A percentile compares a stretch with the other conserved stretches of the same genome.
Conservation (phyloP, 495 filamentous ascomycete genomes). For the Penicillium waksmanii region DNA sequence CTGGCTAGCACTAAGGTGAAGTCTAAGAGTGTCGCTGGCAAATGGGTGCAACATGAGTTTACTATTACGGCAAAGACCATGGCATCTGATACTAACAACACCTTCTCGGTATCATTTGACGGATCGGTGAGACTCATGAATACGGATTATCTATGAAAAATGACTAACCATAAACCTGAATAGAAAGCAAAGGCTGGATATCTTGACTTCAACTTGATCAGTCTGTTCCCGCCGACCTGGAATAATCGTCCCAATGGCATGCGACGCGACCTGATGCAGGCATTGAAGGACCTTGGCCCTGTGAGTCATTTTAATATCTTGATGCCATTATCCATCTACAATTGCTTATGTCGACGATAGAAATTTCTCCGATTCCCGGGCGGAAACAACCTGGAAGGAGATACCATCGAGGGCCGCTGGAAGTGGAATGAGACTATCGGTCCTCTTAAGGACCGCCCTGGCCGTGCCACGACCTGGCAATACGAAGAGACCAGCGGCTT, state of each 20-base stretch:
- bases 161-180: background rate
- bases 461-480: constrained; percentile 62
- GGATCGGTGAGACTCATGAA: constrained; percentile 32
- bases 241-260: constrained; percentile 62
- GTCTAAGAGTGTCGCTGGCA: constrained; percentile 30
- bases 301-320: constrained; percentile 13
- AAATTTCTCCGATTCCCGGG: constrained; percentile 67
- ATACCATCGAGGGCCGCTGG: constrained; percentile 57
- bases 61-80: constrained; percentile 36
- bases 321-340: background rate
- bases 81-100: constrained; percentile 64
- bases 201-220: constrained; percentile 69
- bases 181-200: constrained; percentile 47
- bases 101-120: constrained; percentile 64
- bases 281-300: constrained; percentile 52
- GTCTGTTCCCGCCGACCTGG: constrained; percentile 69
- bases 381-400: constrained; percentile 68
- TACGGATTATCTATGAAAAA: background rate
- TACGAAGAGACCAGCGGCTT: constrained; percentile 63
- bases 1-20: constrained; percentile 33
- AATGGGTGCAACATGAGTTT: constrained; percentile 41
- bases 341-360: constrained; percentile 26
- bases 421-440: constrained; percentile 73
- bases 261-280: constrained; percentile 61
- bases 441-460: constrained; percentile 63